Percentiles rank a stretch among this genome's conserved stretches.
Evolutionary conservation across 306 rosid species (phyloP).

Genomic region (Corylus avellana): DNA sequence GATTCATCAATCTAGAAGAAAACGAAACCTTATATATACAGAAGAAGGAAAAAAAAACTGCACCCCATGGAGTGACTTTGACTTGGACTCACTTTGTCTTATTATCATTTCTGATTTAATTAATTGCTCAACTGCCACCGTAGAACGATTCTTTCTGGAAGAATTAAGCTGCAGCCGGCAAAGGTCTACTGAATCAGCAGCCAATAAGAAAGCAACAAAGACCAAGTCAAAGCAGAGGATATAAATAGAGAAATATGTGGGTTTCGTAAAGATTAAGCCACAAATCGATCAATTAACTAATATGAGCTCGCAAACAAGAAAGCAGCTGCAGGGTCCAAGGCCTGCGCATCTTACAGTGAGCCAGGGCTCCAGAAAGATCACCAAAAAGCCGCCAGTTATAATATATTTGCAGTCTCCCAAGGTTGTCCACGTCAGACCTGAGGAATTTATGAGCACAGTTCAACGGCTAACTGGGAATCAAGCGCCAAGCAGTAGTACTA

Average conservation of each 20-base stretch:
- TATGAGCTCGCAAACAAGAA: slow-evolving; percentile 20
- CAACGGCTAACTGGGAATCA: slow-evolving; percentile 47
- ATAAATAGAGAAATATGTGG: no score
- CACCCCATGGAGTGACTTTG: slow-evolving; percentile 7
- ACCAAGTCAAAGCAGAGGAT: not conserved
- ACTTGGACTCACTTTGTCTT: slow-evolving; percentile 1
- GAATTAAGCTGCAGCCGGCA: slow-evolving; percentile 1
- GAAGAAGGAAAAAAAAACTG: not conserved
- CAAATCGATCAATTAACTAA: not conserved
- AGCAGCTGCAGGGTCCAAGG: slow-evolving; percentile 39
- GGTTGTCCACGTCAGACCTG: slow-evolving; percentile 45
- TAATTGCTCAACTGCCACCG: not conserved
- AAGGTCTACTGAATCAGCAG: not conserved
- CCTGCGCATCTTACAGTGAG: slow-evolving; percentile 34
- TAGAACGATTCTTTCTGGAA: not conserved
- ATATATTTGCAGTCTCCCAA: slow-evolving; percentile 41
- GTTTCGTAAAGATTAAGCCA: no score
- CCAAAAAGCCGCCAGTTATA: slow-evolving; percentile 18
- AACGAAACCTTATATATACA: not conserved
- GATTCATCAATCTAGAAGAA: not conserved
- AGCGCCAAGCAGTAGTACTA: not conserved
- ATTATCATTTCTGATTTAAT: not conserved
- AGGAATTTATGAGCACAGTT: slow-evolving; percentile 42
- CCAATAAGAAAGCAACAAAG: not conserved
- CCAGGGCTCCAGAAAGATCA: slow-evolving; percentile 11